Base-by-base conservation (phyloP, 2,329 filamentous ascomycete genomes). In the Pseudonectria foliicola region DNA sequence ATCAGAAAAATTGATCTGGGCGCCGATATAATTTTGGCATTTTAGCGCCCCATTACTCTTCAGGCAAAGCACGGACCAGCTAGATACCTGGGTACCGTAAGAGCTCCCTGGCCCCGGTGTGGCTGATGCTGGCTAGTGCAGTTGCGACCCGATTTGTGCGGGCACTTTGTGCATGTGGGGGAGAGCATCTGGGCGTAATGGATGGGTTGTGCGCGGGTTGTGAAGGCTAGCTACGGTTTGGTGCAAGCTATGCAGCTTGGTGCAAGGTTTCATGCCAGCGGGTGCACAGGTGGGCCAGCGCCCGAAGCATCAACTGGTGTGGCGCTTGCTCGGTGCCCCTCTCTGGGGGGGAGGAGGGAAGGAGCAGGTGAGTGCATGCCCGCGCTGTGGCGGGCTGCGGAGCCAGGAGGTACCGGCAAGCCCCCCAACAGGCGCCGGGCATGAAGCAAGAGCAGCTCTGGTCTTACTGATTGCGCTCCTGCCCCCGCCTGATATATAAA, bases 401-500 rank as follows among this genome's bases (percentile, higher is more conserved):
- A 36, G 39, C 30, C 33, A 33, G 39, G 42, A 40, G 39, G 34
- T 33, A 35, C 29, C 34, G 13, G 30, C n/a, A 32, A 11, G 25
- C 21, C 31, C 13, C 18, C 30, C 34, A 29, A 27, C 18, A 15
- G 25, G 29, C 14, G 34, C 25, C 37, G 39, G n/a, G n/a, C n/a
- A n/a, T n/a, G n/a, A n/a, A 50, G 44, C 42, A 45, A 44, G 45
- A 54, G 44, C 50, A n/a, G n/a, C n/a, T n/a, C n/a, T n/a, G n/a
- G n/a, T n/a, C n/a, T n/a, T 70, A 73, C 68, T 74, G 70, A 74
- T 75, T 74, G 70, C 64, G 67, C 59, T 64, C 61, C 63, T 65
- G 59, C 62, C 63, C 64, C 66, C 66, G 70, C 70, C 68, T 64
- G 63, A 66, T 68, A 77, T 77, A 77, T 76, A 77, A 77, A 74